Base-by-base conservation (phyloP, 2,329 filamentous ascomycete genomes). In the Epichloe sp. region DNA sequence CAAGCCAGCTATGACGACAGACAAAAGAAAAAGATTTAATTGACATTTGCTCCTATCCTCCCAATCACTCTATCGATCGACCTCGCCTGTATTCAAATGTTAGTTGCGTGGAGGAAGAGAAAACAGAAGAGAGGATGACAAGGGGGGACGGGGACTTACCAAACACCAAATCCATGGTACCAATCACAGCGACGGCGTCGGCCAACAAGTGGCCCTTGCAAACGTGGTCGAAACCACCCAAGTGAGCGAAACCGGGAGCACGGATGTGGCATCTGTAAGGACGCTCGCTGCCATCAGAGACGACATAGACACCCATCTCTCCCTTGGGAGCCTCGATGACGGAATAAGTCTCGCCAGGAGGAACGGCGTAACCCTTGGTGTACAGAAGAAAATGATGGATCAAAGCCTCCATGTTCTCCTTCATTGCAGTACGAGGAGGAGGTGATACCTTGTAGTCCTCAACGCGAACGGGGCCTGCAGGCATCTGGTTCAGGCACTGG, bases 351-450 rank as follows among this genome's bases (percentile, higher is more conserved):
- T 98, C 93, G 56, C 93, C 94, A 7, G 94, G 93, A 43, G 93
- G 93, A 4, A 98, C 93, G 44, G 88, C 80, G 71, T 98, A 98
- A 53, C 93, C 93, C 80, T 98, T 98, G 69, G 90, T 97, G 77
- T 91, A 98, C 50, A 98, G 83, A 58, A 98, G 74, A 79, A 98
- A 98, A 77, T 98, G 93, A 75, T 98, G 93, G 67, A 98, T 98
- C 43, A 98, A 80, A 40, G 93, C 90, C 75, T 98, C 93, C 94
- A 98, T 98, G 77, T 98, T 98, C 81, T 98, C 93, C 80, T 98
- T 98, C 93, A 98, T 98, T 64, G 93, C 93, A 44, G 88, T 78
- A 64, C 93, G 84, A n/a, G 93, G 94, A 55, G 93, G 93, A 21
- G 93, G 93, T 3, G 88, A 86, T 63, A 98, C 81, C 81, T 98